Conservation (phyloP, 305 asterid genomes). For the Caryopteris hybrid region DNA sequence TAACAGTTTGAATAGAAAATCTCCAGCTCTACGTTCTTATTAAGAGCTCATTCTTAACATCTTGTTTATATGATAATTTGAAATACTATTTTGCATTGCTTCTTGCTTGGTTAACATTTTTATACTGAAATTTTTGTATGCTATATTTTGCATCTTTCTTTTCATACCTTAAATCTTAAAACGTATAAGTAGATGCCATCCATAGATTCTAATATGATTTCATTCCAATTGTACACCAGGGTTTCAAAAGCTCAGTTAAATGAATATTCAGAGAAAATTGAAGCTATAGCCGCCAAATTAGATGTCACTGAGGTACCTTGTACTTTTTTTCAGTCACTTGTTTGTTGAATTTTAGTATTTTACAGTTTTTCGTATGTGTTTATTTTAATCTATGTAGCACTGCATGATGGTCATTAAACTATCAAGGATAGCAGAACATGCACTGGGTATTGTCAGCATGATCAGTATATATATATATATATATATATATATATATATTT, state of each 20-base stretch:
- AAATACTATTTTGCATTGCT: background rate
- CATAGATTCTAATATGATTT: background rate
- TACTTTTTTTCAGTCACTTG: background rate
- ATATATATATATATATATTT: too few relatives aligned
- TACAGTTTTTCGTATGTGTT: background rate
- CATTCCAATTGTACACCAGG: constrained; percentile 30
- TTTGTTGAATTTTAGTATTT: constrained; percentile 1
- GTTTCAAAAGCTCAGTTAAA: constrained; percentile 64
- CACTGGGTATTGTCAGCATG: background rate
- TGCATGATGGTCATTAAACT: background rate
- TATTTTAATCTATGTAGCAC: background rate
- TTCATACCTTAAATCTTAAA: background rate
- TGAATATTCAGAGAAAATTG: constrained; percentile 71
- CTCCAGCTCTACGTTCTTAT: background rate
- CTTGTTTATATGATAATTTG: background rate
- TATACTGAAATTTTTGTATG: background rate
- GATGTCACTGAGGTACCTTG: constrained; percentile 46
- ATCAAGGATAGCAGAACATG: background rate
- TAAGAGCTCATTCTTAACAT: background rate
- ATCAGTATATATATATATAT: too few relatives aligned
- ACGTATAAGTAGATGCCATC: background rate
- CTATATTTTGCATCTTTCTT: background rate
- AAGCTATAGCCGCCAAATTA: constrained; percentile 70
- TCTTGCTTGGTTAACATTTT: background rate
- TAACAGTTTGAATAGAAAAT: background rate